Conservation (phyloP, 371 early-diverging fungal genomes). For the Phascolomyces articulosus region DNA sequence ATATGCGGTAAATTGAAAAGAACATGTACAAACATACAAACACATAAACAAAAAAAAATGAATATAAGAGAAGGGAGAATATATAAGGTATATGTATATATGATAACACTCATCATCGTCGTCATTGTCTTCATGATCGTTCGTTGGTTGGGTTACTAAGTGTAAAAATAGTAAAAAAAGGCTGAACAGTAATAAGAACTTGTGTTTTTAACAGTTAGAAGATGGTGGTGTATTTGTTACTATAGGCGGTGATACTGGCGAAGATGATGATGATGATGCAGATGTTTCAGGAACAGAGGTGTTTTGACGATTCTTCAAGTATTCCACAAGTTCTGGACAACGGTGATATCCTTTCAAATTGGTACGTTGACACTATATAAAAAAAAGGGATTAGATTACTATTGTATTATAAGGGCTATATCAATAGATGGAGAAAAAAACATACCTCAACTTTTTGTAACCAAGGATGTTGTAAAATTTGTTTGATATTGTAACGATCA, state of each 20-base stretch:
- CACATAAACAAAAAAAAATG: neutral
- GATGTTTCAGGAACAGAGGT: too few species aligned
- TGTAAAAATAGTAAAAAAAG: too few species aligned
- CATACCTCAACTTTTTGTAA: slow-evolving; percentile 20
- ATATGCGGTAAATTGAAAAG: neutral
- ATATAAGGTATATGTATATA: too few species aligned
- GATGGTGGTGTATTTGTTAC: too few species aligned
- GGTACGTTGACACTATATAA: neutral
- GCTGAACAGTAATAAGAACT: too few species aligned
- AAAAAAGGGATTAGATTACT: neutral
- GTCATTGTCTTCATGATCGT: too few species aligned
- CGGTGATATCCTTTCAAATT: neutral
- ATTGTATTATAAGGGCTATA: neutral
- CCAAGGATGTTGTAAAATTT: slow-evolving; percentile 25
- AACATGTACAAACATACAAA: neutral
- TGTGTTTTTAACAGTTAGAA: too few species aligned
- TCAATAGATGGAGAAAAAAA: neutral
- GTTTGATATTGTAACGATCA: slow-evolving; percentile 2
- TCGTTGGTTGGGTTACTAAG: too few species aligned
- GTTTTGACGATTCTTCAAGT: neutral
- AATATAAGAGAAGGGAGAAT: neutral
- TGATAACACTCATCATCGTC: too few species aligned
- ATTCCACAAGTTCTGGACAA: slow-evolving; percentile 1
- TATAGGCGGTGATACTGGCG: too few species aligned
- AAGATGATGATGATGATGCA: too few species aligned